phyloP scores from a whole-genome alignment of 2,329 filamentous ascomycete genomes.

The Ambrosiella beaveri region DNA sequence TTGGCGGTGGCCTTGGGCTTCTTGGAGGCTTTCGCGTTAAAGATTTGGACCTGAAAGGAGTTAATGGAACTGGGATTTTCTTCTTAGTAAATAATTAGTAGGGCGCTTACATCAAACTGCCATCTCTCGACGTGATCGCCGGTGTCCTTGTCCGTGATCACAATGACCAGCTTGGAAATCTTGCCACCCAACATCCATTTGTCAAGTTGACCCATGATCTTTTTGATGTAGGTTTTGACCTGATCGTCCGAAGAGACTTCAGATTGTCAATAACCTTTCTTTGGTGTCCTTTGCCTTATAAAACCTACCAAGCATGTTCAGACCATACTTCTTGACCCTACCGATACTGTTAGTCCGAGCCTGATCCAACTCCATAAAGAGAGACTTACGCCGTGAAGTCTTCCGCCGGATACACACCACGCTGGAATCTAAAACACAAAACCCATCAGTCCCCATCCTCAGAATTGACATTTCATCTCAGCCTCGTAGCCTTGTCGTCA shows the following conservation, averaged over 20 bases:
- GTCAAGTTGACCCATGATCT: slow-evolving; percentile 95
- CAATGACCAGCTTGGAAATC: slow-evolving; percentile 91
- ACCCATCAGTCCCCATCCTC: not conserved
- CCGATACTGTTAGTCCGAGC: not conserved
- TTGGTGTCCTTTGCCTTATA: slow-evolving; percentile 3
- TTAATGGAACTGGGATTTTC: slow-evolving; percentile 3
- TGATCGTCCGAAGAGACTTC: slow-evolving; percentile 87
- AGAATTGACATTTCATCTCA: not conserved
- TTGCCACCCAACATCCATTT: slow-evolving; percentile 97
- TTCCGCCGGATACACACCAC: slow-evolving; percentile 74
- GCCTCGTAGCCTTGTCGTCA: not conserved
- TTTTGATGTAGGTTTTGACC: slow-evolving; percentile 97
- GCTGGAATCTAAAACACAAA: slow-evolving; percentile 51
- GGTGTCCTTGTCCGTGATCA: slow-evolving; percentile 93
- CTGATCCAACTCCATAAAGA: not conserved
- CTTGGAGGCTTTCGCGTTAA: slow-evolving; percentile 23
- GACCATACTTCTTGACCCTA: slow-evolving; percentile 90
- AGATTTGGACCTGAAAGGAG: slow-evolving; percentile 22
- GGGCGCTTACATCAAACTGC: slow-evolving; percentile 70
- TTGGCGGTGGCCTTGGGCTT: slow-evolving; percentile 28
- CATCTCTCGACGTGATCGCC: slow-evolving; percentile 91
- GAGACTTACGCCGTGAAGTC: slow-evolving; percentile 72
- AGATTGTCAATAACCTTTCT: slow-evolving; percentile 2
- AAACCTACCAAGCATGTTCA: slow-evolving; percentile 72
- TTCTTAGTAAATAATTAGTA: slow-evolving; percentile 8